A percentile compares a stretch with the other conserved stretches of the same genome.
Conservation (phyloP, 2,329 filamentous ascomycete genomes). For the Acrodontium crateriforme region DNA sequence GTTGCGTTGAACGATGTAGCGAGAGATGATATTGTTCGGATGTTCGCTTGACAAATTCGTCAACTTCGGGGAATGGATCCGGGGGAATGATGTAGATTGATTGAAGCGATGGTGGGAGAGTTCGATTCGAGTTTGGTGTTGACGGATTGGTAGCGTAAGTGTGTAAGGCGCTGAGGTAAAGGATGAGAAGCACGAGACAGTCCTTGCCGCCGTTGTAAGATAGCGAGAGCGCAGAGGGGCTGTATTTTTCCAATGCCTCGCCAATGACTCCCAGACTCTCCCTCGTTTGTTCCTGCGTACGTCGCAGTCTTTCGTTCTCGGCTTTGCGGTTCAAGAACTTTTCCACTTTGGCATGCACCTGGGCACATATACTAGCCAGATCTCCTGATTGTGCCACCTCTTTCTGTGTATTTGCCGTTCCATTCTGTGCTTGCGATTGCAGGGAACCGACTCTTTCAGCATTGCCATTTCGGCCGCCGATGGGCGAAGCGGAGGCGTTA, state of each 20-base stretch:
- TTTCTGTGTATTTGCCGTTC: background rate
- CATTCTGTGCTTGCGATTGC: no score
- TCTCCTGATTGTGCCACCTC: background rate
- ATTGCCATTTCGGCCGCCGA: no score
- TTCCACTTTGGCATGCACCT: constrained; percentile 46
- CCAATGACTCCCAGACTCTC: constrained; percentile 59
- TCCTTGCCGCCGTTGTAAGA: constrained; percentile 98
- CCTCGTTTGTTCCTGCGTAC: constrained; percentile 61
- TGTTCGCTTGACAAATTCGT: constrained; percentile 63
- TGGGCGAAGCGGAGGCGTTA: no score
- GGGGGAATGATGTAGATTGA: constrained; percentile 80
- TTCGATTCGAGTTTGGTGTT: constrained; percentile 6
- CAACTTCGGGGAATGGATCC: constrained; percentile 75
- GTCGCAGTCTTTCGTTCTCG: constrained; percentile 42
- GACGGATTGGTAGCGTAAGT: constrained; percentile 10
- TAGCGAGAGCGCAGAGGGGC: constrained; percentile 58
- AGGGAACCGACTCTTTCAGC: no score
- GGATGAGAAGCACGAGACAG: constrained; percentile 79
- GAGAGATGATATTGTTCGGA: constrained; percentile 58
- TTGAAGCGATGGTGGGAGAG: constrained; percentile 44
- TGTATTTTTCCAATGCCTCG: constrained; percentile 61
- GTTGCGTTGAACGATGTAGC: constrained; percentile 57
- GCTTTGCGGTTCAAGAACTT: constrained; percentile 51
- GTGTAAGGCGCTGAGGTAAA: constrained; percentile 59
- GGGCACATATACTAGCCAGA: constrained; percentile 30